Percentiles rank a stretch among this genome's conserved stretches.
Conservation (phyloP, 106 monocot genomes). For the Dendrobium catenatum region DNA sequence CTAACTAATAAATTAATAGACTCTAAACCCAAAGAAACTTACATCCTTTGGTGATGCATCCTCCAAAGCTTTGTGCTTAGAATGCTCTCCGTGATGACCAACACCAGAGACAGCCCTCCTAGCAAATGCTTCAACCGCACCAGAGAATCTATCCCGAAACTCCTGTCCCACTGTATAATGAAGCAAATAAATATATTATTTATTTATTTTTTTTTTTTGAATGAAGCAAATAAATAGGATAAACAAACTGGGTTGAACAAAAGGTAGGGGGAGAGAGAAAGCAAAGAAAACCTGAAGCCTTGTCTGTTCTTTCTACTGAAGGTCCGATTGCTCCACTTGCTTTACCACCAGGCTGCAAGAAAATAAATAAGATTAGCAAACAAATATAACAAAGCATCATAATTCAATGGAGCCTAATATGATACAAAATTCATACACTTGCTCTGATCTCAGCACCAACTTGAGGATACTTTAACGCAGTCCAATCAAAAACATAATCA, state of each 20-base stretch:
- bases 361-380: not conserved
- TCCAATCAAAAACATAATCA: constrained; percentile 97
- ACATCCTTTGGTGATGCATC: constrained; percentile 47
- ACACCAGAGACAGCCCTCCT: constrained; percentile 44
- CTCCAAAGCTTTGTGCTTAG: constrained; percentile 33
- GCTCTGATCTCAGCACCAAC: constrained; percentile 40
- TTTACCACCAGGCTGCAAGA: constrained; percentile 48
- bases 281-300: constrained; percentile 34
- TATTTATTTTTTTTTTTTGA: not conserved
- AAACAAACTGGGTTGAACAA: not conserved
- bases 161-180: constrained; percentile 47
- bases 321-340: constrained; percentile 41
- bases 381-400: not conserved
- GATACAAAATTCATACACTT: constrained; percentile 29
- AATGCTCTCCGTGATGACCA: constrained; percentile 42
- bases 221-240: not conserved
- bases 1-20: not conserved
- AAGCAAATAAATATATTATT: constrained; percentile 6
- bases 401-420: not conserved
- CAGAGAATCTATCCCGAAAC: constrained; percentile 61
- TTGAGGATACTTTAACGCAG: constrained; percentile 67
- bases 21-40: constrained; percentile 12
- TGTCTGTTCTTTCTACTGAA: constrained; percentile 46
- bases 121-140: constrained; percentile 70
- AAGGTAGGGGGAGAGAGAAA: not conserved